Percentiles rank a stretch among this genome's conserved stretches.
Conservation (phyloP, 2,329 filamentous ascomycete species). For the Neurospora sp. region DNA sequence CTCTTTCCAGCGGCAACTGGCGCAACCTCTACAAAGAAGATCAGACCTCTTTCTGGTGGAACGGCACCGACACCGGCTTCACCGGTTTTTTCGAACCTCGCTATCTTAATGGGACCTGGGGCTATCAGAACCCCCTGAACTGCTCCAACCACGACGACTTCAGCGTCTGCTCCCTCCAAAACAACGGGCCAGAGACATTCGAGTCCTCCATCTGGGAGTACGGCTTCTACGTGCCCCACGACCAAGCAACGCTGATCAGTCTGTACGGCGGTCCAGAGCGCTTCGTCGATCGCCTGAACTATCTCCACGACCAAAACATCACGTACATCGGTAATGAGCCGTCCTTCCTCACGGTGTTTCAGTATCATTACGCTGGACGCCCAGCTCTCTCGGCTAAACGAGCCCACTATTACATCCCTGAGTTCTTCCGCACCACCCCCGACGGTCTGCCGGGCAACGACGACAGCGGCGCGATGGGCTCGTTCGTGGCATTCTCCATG, state of each 20-base stretch:
- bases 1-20: conserved; percentile 53
- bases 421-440: conserved; percentile 48
- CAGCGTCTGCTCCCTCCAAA: conserved; percentile 50
- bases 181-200: conserved; percentile 57
- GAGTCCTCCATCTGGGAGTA: conserved; percentile 67
- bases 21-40: conserved; percentile 52
- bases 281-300: conserved; percentile 52
- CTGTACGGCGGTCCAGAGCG: conserved; percentile 48
- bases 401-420: conserved; percentile 55
- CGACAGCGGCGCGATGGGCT: conserved; percentile 61
- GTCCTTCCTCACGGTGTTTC: conserved; percentile 53
- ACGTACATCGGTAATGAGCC: conserved; percentile 56
- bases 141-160: conserved; percentile 45
- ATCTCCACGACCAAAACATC: conserved; percentile 53
- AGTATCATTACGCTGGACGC: conserved; percentile 60
- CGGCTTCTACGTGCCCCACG: conserved; percentile 52
- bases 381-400: conserved; percentile 45
- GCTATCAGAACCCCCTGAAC: conserved; percentile 55
- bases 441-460: conserved; percentile 60
- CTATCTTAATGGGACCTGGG: conserved; percentile 58
- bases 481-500: conserved; percentile 56
- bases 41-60: conserved; percentile 41
- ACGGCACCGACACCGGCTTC: conserved; percentile 53
- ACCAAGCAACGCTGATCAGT: conserved; percentile 41
- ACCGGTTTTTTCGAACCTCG: conserved; percentile 61